These are phyloP conservation scores for Sclerotinia subarctica DNA, from an alignment of 2,329 filamentous ascomycete species.

Conservation along the genomic window DNA sequence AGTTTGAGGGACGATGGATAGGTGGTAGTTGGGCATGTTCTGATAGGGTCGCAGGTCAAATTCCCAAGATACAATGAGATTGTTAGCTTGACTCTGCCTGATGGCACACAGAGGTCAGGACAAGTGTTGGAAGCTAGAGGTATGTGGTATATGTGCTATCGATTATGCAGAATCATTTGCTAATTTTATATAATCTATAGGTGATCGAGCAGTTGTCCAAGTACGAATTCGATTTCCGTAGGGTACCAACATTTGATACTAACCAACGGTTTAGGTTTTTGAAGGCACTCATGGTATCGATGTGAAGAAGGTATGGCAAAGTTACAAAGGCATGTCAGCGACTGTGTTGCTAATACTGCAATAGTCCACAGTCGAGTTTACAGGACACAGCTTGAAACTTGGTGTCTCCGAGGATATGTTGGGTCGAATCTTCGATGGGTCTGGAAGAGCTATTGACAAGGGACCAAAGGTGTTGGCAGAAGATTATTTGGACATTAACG, in stretches of 20 bases:
- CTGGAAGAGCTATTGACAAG: conserved; percentile 96
- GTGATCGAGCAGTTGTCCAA: conserved; percentile 92
- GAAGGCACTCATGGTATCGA: conserved; percentile 96
- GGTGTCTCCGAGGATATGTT: conserved; percentile 99
- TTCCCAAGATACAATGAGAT: conserved; percentile 97
- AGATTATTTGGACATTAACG: conserved; percentile 98
- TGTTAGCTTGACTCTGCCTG: conserved; percentile 89
- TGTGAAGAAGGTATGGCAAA: conserved; percentile 79
- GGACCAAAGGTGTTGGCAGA: conserved; percentile 96
- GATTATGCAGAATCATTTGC: conserved; percentile 18
- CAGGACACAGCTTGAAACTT: conserved; percentile 93
- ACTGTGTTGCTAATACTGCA: conserved; percentile 23
- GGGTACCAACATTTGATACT: conserved; percentile 24
- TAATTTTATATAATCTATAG: conserved; percentile 45
- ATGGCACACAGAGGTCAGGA: conserved; percentile 89
- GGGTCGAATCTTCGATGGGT: conserved; percentile 97
- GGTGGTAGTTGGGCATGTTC: conserved; percentile 15
- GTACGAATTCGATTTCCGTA: conserved; percentile 47
- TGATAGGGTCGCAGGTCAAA: conserved; percentile 70
- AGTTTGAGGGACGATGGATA: conserved; percentile 38
- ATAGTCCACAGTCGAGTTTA: conserved; percentile 96
- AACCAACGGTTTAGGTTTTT: conserved; percentile 67
- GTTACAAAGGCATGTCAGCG: neutral
- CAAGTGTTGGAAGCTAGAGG: conserved; percentile 98
- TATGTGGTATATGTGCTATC: conserved; percentile 42